These are phyloP conservation scores for Sphaerulina vaccinii DNA, from an alignment of 2,329 filamentous ascomycete genomes.

Conservation along the genomic window DNA sequence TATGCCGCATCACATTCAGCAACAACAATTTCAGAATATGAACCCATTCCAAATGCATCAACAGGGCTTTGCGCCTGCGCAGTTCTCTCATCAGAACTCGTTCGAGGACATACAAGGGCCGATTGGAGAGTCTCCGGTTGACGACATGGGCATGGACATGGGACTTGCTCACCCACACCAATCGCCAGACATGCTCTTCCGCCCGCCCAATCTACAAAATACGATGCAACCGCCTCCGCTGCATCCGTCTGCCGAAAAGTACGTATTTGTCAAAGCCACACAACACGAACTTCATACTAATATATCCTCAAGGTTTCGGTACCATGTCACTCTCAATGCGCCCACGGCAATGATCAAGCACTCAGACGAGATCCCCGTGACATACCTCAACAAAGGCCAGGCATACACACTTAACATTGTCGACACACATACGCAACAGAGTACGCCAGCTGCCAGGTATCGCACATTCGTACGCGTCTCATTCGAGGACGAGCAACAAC, in stretches of 20 bases:
- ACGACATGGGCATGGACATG: constrained; percentile 54
- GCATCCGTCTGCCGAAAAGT: constrained; percentile 49
- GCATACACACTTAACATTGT: constrained; percentile 83
- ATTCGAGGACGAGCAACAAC: constrained; percentile 93
- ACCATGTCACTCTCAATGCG: constrained; percentile 84
- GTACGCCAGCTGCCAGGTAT: constrained; percentile 65
- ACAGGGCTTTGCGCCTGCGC: constrained; percentile 68
- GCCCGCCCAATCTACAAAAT: constrained; percentile 47
- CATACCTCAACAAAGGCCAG: constrained; percentile 96
- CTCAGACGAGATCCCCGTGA: constrained; percentile 88
- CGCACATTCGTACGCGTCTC: constrained; percentile 92
- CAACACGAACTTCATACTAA: constrained; percentile 20
- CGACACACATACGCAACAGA: constrained; percentile 67
- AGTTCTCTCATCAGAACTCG: constrained; percentile 76
- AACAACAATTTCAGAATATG: constrained; percentile 57
- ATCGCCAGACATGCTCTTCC: constrained; percentile 60
- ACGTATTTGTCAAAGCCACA: constrained; percentile 29
- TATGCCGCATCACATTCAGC: constrained; percentile 58
- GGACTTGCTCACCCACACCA: constrained; percentile 60
- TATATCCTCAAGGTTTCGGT: constrained; percentile 65
- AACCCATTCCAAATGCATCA: constrained; percentile 65
- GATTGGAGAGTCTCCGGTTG: constrained; percentile 65
- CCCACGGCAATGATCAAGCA: constrained; percentile 96
- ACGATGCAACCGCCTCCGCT: constrained; percentile 47
- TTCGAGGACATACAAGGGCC: constrained; percentile 71